phyloP scores from a whole-genome alignment of 2,329 filamentous ascomycete genomes.

The Myrmaecium sp. region DNA sequence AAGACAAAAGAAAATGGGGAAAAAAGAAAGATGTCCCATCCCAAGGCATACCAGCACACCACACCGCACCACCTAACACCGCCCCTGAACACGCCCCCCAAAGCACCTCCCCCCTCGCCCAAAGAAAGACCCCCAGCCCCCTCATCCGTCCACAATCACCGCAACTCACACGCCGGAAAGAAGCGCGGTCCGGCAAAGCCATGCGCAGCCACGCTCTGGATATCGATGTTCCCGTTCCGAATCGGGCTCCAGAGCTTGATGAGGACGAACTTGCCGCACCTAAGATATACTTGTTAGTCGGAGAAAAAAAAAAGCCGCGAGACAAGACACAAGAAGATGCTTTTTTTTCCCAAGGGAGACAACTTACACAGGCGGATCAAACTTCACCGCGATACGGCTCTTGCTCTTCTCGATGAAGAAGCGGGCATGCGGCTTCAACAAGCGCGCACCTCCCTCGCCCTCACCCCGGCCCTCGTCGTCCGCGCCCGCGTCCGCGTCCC shows the following conservation, averaged over 20 bases:
- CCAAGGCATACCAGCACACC: no score
- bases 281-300: slow-evolving; percentile 10
- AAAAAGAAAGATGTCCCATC: no score
- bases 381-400: slow-evolving; percentile 72
- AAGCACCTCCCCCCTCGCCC: no score
- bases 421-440: slow-evolving; percentile 57
- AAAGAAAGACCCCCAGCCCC: no score
- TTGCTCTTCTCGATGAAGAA: slow-evolving; percentile 75
- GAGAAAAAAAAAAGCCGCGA: neutral
- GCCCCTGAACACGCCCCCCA: no score
- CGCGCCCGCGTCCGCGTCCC: no score
- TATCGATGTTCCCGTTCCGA: slow-evolving; percentile 66
- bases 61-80: no score
- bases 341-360: no score
- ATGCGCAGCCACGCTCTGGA: slow-evolving; percentile 68
- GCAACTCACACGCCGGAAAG: slow-evolving; percentile 52
- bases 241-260: slow-evolving; percentile 81
- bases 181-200: slow-evolving; percentile 77
- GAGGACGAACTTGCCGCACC: slow-evolving; percentile 64
- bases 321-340: slow-evolving; percentile 1
- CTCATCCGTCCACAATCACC: no score
- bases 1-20: no score
- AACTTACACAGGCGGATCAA: slow-evolving; percentile 56
- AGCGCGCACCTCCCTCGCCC: no score
- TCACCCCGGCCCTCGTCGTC: no score